Evolutionary conservation across 2,329 filamentous ascomycete genomes (phyloP).

Genomic region (Didymella segeticola): DNA sequence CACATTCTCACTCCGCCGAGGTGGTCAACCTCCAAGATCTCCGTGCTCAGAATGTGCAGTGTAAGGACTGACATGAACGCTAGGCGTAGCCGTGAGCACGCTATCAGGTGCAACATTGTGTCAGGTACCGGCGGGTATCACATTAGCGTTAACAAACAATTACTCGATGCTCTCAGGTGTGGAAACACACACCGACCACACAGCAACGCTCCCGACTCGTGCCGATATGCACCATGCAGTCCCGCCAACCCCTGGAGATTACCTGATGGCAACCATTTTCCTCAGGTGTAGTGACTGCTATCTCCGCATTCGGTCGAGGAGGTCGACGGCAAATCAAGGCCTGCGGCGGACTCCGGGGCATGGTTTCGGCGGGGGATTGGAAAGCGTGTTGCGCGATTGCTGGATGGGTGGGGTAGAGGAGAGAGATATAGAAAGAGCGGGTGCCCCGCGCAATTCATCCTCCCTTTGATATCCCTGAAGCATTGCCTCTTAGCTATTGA

Average conservation of each 20-base stretch:
- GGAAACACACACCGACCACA: neutral
- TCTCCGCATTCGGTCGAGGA: constrained; percentile 1
- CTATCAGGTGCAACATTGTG: constrained; percentile 19
- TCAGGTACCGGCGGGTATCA: constrained; percentile 3
- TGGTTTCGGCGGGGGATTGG: too few relatives aligned
- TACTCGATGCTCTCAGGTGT: constrained; percentile 15
- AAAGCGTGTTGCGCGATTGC: neutral
- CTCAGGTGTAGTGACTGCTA: constrained; percentile 8
- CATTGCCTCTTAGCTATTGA: too few relatives aligned
- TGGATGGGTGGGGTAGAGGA: constrained; percentile 2
- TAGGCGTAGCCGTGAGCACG: constrained; percentile 3
- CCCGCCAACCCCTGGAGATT: neutral
- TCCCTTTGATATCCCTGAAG: too few relatives aligned
- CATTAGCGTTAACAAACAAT: constrained; percentile 7
- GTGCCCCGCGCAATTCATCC: neutral
- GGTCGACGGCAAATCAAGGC: neutral
- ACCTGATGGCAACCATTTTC: neutral
- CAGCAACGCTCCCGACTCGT: neutral
- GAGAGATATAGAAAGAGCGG: neutral
- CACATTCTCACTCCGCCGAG: neutral
- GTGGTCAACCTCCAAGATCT: neutral
- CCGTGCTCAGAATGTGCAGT: neutral
- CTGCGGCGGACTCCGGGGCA: neutral
- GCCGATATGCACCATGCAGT: neutral
- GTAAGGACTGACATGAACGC: neutral